Evolutionary conservation across 192 early-diverging fungal species (phyloP).

Genomic region (Spizellomyces punctatus): DNA sequence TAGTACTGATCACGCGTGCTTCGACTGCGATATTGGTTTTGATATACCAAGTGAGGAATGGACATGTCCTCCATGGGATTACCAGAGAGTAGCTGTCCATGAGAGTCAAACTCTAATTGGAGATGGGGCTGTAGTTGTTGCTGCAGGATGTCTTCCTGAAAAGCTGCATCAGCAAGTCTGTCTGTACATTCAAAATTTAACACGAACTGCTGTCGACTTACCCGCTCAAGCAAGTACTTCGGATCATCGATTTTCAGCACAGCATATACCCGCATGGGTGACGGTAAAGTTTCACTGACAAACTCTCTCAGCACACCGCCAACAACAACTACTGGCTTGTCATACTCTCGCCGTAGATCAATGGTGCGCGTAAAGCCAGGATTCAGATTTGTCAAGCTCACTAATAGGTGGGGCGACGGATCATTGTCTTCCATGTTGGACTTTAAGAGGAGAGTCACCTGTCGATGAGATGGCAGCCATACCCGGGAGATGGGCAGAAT

Average conservation of each 20-base stretch:
- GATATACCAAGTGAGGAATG: background rate
- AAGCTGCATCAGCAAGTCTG: too few species aligned
- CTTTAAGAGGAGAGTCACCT: background rate
- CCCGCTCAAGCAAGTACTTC: too few species aligned
- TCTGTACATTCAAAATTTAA: too few species aligned
- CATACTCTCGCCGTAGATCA: background rate
- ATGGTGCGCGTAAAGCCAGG: background rate
- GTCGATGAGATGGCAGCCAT: background rate
- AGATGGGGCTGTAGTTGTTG: background rate
- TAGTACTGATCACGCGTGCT: background rate
- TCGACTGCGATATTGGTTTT: background rate
- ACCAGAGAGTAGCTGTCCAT: conserved; percentile 1
- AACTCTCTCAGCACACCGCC: background rate
- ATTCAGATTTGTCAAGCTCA: background rate
- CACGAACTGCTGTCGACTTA: too few species aligned
- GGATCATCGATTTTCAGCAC: too few species aligned
- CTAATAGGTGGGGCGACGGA: background rate
- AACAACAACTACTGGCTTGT: background rate
- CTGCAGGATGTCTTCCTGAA: background rate
- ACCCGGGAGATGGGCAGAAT: background rate
- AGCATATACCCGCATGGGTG: too few species aligned
- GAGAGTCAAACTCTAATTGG: background rate
- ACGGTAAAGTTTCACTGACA: background rate
- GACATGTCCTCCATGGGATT: background rate
- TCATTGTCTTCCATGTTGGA: background rate